These are phyloP conservation scores for Sarocladiaceae sp. DNA, from an alignment of 2,329 filamentous ascomycete species.

Conservation along the genomic window DNA sequence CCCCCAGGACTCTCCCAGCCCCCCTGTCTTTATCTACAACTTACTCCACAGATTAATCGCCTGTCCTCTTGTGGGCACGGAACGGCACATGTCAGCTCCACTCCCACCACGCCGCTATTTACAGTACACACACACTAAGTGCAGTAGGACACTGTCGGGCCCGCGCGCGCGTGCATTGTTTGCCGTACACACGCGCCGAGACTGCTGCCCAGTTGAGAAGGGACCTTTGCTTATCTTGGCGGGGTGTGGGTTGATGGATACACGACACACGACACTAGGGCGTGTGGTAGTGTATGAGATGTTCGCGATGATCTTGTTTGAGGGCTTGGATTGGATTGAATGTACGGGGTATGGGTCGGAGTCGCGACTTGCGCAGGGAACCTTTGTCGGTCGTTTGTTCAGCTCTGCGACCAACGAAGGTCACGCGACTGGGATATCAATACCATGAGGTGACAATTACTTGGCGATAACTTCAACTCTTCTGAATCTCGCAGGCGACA, in stretches of 20 bases:
- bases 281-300: neutral
- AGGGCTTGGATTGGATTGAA: no score
- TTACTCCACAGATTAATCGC: no score
- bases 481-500: no score
- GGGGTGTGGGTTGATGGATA: neutral
- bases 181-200: neutral
- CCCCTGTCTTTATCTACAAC: no score
- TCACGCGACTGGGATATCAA: no score
- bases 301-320: neutral
- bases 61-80: neutral
- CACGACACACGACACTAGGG: no score
- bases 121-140: no score
- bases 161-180: neutral
- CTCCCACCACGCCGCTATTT: neutral
- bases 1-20: no score
- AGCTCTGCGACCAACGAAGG: neutral
- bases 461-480: neutral
- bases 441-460: neutral
- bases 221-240: constrained; percentile 9
- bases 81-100: constrained; percentile 6
- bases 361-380: neutral
- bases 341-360: no score
- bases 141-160: no score
- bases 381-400: constrained; percentile 2
- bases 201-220: constrained; percentile 3